A percentile compares a stretch with the other conserved stretches of the same genome.
These are phyloP conservation scores for Exophiala oligosperma DNA, from an alignment of 2,329 filamentous ascomycete genomes.

Conservation along the genomic window DNA sequence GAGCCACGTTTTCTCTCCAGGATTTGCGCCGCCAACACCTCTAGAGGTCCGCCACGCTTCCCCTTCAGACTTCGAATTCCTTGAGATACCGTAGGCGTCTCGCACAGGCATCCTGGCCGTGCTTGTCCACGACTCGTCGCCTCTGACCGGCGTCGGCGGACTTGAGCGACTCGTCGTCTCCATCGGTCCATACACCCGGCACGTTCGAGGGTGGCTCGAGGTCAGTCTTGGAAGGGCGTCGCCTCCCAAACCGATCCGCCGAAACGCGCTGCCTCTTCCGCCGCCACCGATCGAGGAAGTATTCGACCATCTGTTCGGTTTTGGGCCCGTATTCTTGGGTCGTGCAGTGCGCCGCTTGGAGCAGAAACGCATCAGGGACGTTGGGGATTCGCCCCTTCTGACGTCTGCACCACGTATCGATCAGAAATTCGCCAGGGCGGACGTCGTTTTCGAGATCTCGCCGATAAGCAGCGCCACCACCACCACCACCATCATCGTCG, in stretches of 20 bases:
- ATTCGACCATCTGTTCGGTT: background rate
- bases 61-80: background rate
- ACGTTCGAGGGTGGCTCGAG: constrained; percentile 41
- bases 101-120: constrained; percentile 38
- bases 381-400: constrained; percentile 6
- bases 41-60: background rate
- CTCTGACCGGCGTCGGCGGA: constrained; percentile 30
- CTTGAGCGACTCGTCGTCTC: constrained; percentile 45
- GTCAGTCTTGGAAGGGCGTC: constrained; percentile 36
- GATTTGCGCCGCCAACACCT: too few relatives aligned
- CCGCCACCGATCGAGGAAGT: background rate
- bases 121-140: constrained; percentile 42
- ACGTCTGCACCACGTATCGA: constrained; percentile 11
- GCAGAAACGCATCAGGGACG: constrained; percentile 10
- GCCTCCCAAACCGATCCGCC: constrained; percentile 23
- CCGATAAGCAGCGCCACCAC: background rate
- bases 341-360: constrained; percentile 17
- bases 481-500: background rate
- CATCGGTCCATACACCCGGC: constrained; percentile 48
- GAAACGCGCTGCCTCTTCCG: constrained; percentile 8
- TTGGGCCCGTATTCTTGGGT: constrained; percentile 12
- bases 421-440: background rate
- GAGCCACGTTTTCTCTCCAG: too few relatives aligned
- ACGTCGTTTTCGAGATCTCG: too few relatives aligned
- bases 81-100: constrained; percentile 1